A percentile compares a stretch with the other conserved stretches of the same genome.
Evolutionary conservation across 1,284 basidiomycete species (phyloP).

Genomic region (Apiotrichum siamense): DNA sequence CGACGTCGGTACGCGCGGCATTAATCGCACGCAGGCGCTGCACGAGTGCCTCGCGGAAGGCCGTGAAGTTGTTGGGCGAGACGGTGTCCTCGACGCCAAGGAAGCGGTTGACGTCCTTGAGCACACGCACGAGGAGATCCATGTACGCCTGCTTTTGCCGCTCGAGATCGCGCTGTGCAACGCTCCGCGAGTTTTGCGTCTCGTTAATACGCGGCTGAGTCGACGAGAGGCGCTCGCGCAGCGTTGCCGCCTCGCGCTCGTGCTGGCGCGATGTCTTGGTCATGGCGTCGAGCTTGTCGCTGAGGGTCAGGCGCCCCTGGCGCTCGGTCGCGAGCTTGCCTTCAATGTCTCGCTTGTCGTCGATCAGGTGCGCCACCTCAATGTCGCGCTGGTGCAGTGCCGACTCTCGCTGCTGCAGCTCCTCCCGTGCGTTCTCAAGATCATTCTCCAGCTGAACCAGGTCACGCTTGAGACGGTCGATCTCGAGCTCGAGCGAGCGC

Average conservation of each 20-base stretch:
- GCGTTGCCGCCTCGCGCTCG: constrained; percentile 58
- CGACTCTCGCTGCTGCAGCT: constrained; percentile 63
- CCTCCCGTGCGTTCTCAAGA: constrained; percentile 63
- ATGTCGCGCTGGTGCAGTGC: constrained; percentile 63
- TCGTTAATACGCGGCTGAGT: constrained; percentile 76
- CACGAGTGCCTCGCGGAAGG: constrained; percentile 86
- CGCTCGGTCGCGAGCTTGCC: constrained; percentile 71
- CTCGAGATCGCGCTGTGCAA: constrained; percentile 71
- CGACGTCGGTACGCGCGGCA: constrained; percentile 77
- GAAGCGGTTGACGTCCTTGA: constrained; percentile 92
- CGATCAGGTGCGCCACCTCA: constrained; percentile 64
- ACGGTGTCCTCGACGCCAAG: constrained; percentile 61
- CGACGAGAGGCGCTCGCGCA: constrained; percentile 61
- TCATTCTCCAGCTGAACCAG: constrained; percentile 74
- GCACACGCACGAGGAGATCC: constrained; percentile 82
- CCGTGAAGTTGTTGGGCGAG: constrained; percentile 67
- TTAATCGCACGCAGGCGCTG: constrained; percentile 74
- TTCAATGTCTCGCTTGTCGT: constrained; percentile 70
- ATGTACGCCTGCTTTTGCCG: constrained; percentile 89
- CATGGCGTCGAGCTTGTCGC: constrained; percentile 75
- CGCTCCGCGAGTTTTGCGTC: constrained; percentile 68
- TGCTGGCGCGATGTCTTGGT: constrained; percentile 58
- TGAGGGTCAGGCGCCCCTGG: constrained; percentile 71
- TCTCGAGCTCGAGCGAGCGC: constrained; percentile 83
- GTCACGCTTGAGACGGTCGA: constrained; percentile 81